Evolutionary conservation across 106 monocot genomes (phyloP).

Genomic region (Apostasia shenzhenica): DNA sequence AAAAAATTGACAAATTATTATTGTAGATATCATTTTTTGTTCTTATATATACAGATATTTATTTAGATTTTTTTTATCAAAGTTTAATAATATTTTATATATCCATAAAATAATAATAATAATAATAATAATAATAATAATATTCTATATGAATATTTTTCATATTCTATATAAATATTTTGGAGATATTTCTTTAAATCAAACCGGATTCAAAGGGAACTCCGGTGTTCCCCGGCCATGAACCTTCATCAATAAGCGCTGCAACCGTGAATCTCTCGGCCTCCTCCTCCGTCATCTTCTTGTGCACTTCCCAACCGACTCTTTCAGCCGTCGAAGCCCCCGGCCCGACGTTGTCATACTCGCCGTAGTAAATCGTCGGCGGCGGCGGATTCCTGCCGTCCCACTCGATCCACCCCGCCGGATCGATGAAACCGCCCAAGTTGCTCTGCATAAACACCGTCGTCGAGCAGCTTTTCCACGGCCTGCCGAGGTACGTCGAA

Average conservation of each 20-base stretch:
- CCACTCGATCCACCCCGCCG: constrained; percentile 49
- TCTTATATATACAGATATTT: too few relatives aligned
- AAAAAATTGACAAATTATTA: too few relatives aligned
- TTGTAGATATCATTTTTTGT: too few relatives aligned
- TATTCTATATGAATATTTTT: too few relatives aligned
- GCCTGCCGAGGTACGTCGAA: constrained; percentile 46
- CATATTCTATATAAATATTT: too few relatives aligned
- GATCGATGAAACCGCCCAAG: constrained; percentile 28
- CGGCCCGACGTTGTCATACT: constrained; percentile 35
- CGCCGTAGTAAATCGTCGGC: constrained; percentile 46
- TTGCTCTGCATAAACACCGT: constrained; percentile 35
- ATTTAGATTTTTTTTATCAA: too few relatives aligned
- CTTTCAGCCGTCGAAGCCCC: constrained; percentile 25
- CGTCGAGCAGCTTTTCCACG: constrained; percentile 44
- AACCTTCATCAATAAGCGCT: constrained; percentile 24
- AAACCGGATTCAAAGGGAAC: constrained; percentile 17
- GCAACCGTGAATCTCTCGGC: constrained; percentile 32
- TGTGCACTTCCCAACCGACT: constrained; percentile 37
- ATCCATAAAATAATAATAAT: too few relatives aligned
- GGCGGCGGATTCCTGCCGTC: constrained; percentile 12
- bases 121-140: too few relatives aligned
- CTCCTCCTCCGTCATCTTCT: constrained; percentile 29
- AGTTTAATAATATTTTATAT: too few relatives aligned
- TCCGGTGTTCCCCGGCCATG: constrained; percentile 11
- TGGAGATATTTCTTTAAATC: background rate